Evolutionary conservation across 73 alveolate genomes (phyloP).

Genomic region (Stentor roeselii): DNA sequence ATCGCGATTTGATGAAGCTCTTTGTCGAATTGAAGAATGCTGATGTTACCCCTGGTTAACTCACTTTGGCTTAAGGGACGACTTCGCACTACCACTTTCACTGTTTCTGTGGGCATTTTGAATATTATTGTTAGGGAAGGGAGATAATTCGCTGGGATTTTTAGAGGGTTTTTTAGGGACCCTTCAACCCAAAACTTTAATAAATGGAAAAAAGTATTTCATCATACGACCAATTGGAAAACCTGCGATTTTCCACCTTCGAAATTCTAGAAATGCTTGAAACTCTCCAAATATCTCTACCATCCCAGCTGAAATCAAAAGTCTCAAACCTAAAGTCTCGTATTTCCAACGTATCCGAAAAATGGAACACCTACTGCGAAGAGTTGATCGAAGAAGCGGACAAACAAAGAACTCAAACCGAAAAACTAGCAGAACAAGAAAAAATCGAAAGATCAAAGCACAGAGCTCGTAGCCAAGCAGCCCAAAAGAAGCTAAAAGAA

Average conservation of each 20-base stretch:
- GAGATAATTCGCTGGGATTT: not conserved
- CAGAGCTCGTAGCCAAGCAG: conserved; percentile 1
- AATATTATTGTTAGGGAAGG: not conserved
- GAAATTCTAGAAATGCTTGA: not conserved
- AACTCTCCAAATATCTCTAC: not conserved
- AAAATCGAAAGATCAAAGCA: not conserved
- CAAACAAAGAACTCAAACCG: not conserved
- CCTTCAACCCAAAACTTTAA: not conserved
- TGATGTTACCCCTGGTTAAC: conserved; percentile 38
- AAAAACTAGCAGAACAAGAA: conserved; percentile 1
- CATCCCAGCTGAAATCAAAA: not conserved
- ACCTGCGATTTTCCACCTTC: not conserved
- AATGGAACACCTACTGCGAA: not conserved
- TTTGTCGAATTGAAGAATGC: conserved; percentile 50
- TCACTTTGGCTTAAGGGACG: conserved; percentile 59
- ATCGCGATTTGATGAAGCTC: conserved; percentile 52
- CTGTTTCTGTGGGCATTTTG: conserved; percentile 14
- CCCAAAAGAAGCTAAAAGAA: not conserved
- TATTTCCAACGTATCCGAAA: not conserved
- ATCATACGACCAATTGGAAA: not conserved
- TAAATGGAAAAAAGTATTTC: not conserved
- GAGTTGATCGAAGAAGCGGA: not conserved
- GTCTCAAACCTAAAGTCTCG: not conserved
- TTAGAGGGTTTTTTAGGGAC: too few relatives aligned
- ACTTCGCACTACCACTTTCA: conserved; percentile 61